These are phyloP conservation scores for Medicago ruthenica DNA, from an alignment of 306 rosid species.

Conservation along the genomic window DNA sequence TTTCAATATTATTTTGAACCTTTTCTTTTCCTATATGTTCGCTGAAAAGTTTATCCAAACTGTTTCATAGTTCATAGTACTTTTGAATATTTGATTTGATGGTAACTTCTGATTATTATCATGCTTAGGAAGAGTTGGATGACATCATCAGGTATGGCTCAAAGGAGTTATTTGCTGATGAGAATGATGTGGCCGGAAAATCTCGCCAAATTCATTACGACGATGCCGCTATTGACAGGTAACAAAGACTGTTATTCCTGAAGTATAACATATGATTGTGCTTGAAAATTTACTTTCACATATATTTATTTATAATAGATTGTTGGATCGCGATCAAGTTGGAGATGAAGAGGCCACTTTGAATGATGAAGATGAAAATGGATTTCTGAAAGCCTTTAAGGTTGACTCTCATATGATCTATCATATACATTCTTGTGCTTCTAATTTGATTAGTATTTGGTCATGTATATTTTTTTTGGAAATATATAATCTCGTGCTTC, in stretches of 20 bases:
- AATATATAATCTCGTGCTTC: no score
- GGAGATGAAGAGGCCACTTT: constrained; percentile 79
- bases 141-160: constrained; percentile 97
- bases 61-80: not conserved
- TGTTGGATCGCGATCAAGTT: constrained; percentile 89
- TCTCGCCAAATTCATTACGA: constrained; percentile 98
- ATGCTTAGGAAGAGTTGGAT: constrained; percentile 86
- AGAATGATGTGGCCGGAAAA: constrained; percentile 83
- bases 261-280: constrained; percentile 30
- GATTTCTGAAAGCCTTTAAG: constrained; percentile 92
- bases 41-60: not conserved
- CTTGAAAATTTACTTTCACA: constrained; percentile 33
- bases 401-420: constrained; percentile 49
- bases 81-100: constrained; percentile 41
- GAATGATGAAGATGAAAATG: constrained; percentile 90
- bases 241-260: constrained; percentile 10
- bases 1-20: not conserved
- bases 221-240: constrained; percentile 93
- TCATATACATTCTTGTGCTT: constrained; percentile 19
- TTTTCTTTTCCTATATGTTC: constrained; percentile 22
- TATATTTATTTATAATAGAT: constrained; percentile 53
- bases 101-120: constrained; percentile 39
- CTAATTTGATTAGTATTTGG: not conserved
- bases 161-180: constrained; percentile 93
- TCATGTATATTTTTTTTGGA: no score